Evolutionary conservation across 73 alveolate genomes (phyloP), one percentile per base, ranked within the genome.

Genomic region (Uronychia binucleata): DNA sequence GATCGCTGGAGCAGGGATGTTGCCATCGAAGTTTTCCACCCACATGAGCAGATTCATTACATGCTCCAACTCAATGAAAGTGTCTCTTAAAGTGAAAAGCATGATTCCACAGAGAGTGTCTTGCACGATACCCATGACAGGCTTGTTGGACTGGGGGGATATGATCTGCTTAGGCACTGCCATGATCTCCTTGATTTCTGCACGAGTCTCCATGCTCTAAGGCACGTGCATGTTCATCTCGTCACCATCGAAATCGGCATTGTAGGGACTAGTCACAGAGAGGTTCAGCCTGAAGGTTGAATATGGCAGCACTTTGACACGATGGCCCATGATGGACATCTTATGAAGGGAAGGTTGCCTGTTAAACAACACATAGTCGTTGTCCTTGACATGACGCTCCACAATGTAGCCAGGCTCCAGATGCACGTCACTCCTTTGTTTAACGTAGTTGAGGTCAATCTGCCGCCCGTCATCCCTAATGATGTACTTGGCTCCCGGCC

Each of bases 211-310:
- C 57, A 93, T 93, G 78, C 98, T 85, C 94, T 99, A 97, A 29
- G 99, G 99, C 30, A 99, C 98, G 92, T 97, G 99, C 99, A 99
- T 92, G 93, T 99, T 99, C 99, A 99, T 99, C 90, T 99, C 99
- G 92, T 99, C 99, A 32, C 99, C 99, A 82, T 98, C 99, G 82
- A 99, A 99, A 90, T 99, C 99, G 0, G 99, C 99, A 92, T 99
- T 99, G 93, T 99, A 99, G 5, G 99, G 99, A n/a, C 99, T 94
- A 30, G 99, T 98, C 77, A 98, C 99, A 31, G 99, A 96, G 86
- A 99, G 88, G 93, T 99, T 99, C 82, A 99, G 92, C 83, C 99
- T 91, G 95, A 99, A 98, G 28, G 99, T 99, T 59, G 99, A 97
- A 87, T 96, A 98, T 0, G 99, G 99, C 80, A 99, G 95, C n/a